A percentile compares a stretch with the other conserved stretches of the same genome.
These are phyloP conservation scores for Botrytis squamosa DNA, from an alignment of 2,329 filamentous ascomycete genomes.

Conservation along the genomic window DNA sequence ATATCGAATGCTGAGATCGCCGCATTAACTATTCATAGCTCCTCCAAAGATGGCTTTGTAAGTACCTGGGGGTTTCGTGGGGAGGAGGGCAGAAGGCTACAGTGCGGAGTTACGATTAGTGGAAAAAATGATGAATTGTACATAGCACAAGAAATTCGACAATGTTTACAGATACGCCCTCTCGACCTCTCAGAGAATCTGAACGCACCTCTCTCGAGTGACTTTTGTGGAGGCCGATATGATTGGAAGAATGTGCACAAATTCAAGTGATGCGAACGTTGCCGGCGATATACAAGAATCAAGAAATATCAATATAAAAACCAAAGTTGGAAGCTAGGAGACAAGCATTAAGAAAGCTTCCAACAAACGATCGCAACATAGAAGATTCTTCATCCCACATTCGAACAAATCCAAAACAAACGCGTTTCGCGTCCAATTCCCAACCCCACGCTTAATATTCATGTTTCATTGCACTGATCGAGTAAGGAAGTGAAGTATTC, in stretches of 20 bases:
- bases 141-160: background rate
- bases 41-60: constrained; percentile 32
- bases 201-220: background rate
- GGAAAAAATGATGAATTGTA: constrained; percentile 9
- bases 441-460: background rate
- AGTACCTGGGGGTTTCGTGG: background rate
- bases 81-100: background rate
- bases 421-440: background rate
- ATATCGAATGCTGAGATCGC: background rate
- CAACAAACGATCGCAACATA: background rate
- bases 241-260: background rate
- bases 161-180: background rate
- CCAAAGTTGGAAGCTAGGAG: background rate
- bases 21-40: constrained; percentile 27
- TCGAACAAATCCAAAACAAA: background rate
- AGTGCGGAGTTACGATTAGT: background rate
- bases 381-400: background rate
- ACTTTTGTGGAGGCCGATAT: background rate
- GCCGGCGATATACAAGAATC: background rate
- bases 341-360: background rate
- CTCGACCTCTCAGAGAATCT: background rate
- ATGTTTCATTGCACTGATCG: background rate
- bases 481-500: background rate
- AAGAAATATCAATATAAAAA: background rate
- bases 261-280: too few species aligned